These are phyloP conservation scores for Candida peoriensis DNA, from an alignment of 805 yeast species.

Conservation along the genomic window DNA sequence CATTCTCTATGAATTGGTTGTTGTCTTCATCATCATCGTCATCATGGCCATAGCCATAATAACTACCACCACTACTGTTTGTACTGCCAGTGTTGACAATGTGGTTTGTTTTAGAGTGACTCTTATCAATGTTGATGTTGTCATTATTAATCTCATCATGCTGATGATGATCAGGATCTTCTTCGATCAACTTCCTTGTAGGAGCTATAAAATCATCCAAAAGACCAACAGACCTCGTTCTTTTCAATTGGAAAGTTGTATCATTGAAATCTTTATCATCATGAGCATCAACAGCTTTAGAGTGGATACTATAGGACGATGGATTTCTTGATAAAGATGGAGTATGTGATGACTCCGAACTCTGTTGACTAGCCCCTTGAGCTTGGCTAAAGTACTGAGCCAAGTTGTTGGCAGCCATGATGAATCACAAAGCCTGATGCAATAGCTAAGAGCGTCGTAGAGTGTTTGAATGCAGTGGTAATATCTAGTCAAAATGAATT, in stretches of 20 bases:
- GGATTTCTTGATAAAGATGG: not conserved
- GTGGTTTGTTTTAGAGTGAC: not conserved
- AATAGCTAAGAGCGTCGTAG: too few species aligned
- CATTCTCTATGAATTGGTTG: slow-evolving; percentile 20
- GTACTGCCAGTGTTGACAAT: not conserved
- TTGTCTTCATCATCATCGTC: slow-evolving; percentile 14
- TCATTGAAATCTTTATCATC: slow-evolving; percentile 66
- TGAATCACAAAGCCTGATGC: not conserved
- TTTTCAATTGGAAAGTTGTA: slow-evolving; percentile 67
- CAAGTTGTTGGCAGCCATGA: slow-evolving; percentile 13
- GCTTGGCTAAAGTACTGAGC: slow-evolving; percentile 19
- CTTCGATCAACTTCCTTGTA: slow-evolving; percentile 33
- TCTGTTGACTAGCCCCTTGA: not conserved
- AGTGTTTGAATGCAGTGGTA: too few species aligned
- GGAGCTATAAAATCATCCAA: slow-evolving; percentile 64
- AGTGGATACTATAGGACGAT: slow-evolving; percentile 14
- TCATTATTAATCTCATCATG: not conserved
- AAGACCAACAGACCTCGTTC: slow-evolving; percentile 80
- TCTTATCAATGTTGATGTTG: slow-evolving; percentile 2
- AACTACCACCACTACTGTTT: not conserved
- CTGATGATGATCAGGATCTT: slow-evolving; percentile 16
- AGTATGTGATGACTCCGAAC: too few species aligned
- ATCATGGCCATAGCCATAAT: slow-evolving; percentile 1
- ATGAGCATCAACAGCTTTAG: slow-evolving; percentile 55
- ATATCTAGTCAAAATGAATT: too few species aligned